Evolutionary conservation across 2,329 filamentous ascomycete genomes (phyloP), one percentile per base, ranked within the genome.

Genomic region (Sphaerulina populicola): DNA sequence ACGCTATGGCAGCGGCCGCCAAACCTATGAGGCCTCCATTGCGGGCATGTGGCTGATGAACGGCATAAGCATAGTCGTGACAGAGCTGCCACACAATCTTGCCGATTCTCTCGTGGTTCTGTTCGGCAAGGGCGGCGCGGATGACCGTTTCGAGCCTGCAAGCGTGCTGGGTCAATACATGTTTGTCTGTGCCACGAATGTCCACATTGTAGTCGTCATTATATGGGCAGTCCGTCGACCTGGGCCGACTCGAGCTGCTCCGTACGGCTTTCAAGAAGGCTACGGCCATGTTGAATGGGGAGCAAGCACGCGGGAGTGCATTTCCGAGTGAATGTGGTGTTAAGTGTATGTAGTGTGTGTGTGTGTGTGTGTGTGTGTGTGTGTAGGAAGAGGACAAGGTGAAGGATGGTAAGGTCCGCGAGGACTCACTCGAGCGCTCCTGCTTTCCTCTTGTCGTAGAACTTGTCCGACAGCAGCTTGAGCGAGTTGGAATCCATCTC

Each of bases 381-480:
- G 4, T 18, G 18, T 18, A n/a, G n/a, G 18, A 18, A 18, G 18
- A 18, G 18, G 18, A 3, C 18, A 18, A 18, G 18, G 18, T 18
- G 18, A 18, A 3, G 18, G 18, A 18, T 18, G 18, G 18, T 18
- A 18, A 18, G 18, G 18, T 18, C 18, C 18, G 4, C 18, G 18
- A 36, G 46, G 37, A 74, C 85, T 65, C 82, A 95, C 89, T 98
- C 93, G 52, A 98, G 80, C 62, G 94, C 93, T 58, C 93, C 93
- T 65, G 89, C 84, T 72, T 98, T 98, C 68, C 94, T 82, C 76
- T 94, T 95, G 68, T 98, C 93, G 70, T 98, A 98, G 67, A 97
- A 84, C 80, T 96, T 98, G 74, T 98, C 93, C 68, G 94, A 94
- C 67, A 98, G 77, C 60, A 90, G 80, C 62, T 91, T 87, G 71